These are phyloP conservation scores for Claviceps cyperi DNA, from an alignment of 2,329 filamentous ascomycete species.

Conservation along the genomic window DNA sequence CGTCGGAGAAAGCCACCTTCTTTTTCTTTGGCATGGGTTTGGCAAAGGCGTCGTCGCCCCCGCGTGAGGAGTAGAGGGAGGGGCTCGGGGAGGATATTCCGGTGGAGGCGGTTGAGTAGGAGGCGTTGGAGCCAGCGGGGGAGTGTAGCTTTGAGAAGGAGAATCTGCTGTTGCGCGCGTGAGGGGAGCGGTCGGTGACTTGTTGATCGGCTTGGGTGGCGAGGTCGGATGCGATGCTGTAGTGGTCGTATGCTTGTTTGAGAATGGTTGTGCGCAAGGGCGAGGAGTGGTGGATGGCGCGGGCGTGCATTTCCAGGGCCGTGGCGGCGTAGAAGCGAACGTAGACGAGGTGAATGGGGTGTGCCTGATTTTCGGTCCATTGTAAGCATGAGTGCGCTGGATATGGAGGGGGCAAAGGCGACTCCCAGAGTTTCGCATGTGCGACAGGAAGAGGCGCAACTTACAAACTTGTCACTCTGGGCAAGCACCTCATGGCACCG, in stretches of 20 bases:
- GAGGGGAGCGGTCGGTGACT: slow-evolving; percentile 24
- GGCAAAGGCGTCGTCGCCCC: slow-evolving; percentile 5
- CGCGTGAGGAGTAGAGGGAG: slow-evolving; percentile 14
- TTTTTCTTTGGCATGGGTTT: slow-evolving; percentile 19
- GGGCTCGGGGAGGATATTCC: slow-evolving; percentile 32
- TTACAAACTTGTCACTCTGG: slow-evolving; percentile 29
- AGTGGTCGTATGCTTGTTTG: slow-evolving; percentile 36
- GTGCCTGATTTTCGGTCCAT: slow-evolving; percentile 18
- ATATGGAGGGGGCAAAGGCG: not conserved
- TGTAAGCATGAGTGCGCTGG: not conserved
- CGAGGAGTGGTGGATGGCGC: slow-evolving; percentile 30
- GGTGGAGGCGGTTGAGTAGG: slow-evolving; percentile 28
- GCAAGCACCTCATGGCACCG: slow-evolving; percentile 39
- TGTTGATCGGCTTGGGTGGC: slow-evolving; percentile 31
- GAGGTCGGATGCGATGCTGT: slow-evolving; percentile 32
- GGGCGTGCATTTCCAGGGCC: slow-evolving; percentile 42
- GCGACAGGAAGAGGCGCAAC: slow-evolving; percentile 7
- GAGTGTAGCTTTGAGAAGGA: slow-evolving; percentile 30
- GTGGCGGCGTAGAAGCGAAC: slow-evolving; percentile 47
- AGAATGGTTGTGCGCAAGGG: slow-evolving; percentile 33
- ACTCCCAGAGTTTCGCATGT: no score
- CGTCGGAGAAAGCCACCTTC: slow-evolving; percentile 21
- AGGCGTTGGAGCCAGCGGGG: slow-evolving; percentile 31
- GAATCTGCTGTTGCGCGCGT: slow-evolving; percentile 22
- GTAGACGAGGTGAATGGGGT: slow-evolving; percentile 42